Conservation (phyloP, 345 rosid genomes). For the Mercurialis annua region DNA sequence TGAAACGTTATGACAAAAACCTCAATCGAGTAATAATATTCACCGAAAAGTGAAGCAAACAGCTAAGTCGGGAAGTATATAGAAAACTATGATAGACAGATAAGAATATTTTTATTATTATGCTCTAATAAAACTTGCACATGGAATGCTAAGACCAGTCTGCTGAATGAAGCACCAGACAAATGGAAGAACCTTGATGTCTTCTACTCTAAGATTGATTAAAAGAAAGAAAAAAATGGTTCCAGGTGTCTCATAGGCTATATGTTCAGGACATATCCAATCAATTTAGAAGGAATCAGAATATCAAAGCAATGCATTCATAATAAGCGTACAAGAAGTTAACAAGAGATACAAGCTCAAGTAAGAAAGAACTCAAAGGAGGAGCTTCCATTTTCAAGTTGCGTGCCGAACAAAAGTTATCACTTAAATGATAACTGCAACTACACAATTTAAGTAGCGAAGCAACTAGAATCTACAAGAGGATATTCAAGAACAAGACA, state of each 20-base stretch:
- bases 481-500: slow-evolving; percentile 1
- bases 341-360: slow-evolving; percentile 1
- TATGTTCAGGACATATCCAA: neutral
- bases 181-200: neutral
- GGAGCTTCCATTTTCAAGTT: neutral
- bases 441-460: neutral
- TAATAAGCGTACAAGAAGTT: neutral
- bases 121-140: neutral
- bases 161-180: neutral
- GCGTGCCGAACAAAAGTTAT: neutral
- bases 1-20: neutral
- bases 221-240: no score
- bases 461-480: slow-evolving; percentile 8
- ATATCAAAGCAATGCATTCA: neutral
- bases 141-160: neutral
- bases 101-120: neutral
- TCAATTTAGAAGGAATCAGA: slow-evolving; percentile 1
- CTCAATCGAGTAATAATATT: neutral
- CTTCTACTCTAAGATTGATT: neutral
- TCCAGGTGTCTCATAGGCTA: no score
- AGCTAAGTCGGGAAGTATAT: neutral
- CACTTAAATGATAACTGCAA: neutral
- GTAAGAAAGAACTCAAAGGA: neutral
- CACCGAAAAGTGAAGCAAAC: neutral
- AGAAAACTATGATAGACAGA: neutral